phyloP scores from a whole-genome alignment of 176 grass and related monocot species.

The Miscanthus lutarioriparius region DNA sequence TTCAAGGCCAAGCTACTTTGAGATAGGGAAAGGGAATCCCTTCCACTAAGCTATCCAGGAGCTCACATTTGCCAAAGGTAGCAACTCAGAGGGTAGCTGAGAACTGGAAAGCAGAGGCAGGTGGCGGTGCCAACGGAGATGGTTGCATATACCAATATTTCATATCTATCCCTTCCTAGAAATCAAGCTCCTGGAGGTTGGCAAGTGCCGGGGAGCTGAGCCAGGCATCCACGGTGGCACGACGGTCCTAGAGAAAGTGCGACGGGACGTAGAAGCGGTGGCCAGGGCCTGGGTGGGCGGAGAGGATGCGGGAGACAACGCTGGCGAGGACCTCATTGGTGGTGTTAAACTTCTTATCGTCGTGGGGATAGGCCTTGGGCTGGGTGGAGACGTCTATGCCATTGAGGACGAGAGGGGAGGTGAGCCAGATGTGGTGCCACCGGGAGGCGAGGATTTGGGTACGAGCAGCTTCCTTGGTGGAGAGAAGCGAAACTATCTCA shows the following conservation, averaged over 20 bases:
- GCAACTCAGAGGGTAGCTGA: no score
- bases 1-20: no score
- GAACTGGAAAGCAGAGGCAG: no score
- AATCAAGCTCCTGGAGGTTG: neutral
- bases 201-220: neutral
- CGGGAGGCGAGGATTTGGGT: neutral
- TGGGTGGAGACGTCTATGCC: no score
- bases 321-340: no score
- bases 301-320: neutral
- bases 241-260: neutral
- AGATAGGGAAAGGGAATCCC: no score
- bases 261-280: neutral
- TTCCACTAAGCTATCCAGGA: no score
- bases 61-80: no score
- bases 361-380: no score
- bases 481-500: neutral
- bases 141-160: no score
- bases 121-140: no score
- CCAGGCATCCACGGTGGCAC: neutral
- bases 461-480: neutral
- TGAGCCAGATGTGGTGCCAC: neutral
- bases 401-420: constrained; percentile 11
- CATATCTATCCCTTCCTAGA: neutral
- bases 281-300: neutral
- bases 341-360: no score